Evolutionary conservation across 345 rosid species (phyloP), one percentile per base, ranked within the genome.

Genomic region (Citrus medica): DNA sequence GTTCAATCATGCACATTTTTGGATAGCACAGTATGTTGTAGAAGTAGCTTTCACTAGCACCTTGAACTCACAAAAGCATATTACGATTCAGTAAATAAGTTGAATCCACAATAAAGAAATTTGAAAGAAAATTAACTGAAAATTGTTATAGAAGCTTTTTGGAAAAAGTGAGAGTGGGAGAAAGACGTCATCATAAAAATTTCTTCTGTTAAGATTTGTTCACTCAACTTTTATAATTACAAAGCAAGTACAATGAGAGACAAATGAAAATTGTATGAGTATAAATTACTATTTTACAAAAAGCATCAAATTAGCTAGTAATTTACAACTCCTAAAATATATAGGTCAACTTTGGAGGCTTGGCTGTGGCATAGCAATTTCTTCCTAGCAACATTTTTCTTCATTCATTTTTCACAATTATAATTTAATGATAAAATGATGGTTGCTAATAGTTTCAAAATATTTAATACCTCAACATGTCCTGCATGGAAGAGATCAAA

Each of bases 401-500:
- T 35, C 25, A 14, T 37, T 73, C 27, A 14, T 7, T 12, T 58
- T 25, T 24, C 12, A 55, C 13, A 60, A 74, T 25, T 66, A 79
- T 24, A 75, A 74, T 60, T 30, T 51, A 63, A 25, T 38, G 48
- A 65, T 25, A n/a, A 13, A 83, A 61, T 9, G 62, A 51, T n/a
- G 67, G 28, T 56, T 42, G 25, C 19, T 72, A 68, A 55, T 64
- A 64, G 69, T 30, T 68, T 46, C 30, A 28, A 64, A 32, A 33
- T 8, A 30, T 38, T 35, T 38, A 33, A 69, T 89, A 95, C 98
- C 98, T 95, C 97, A 5, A 93, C 99, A 84, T 95, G 99, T 78
- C 99, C 99, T 46, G 99, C 99, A 85, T 95, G 99, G 78, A 95
- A 95, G 79, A 95, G 95, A 92, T 95, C 99, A 82, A 95, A 95